Evolutionary conservation across 108 stramenopile species (phyloP), one percentile per base, ranked within the genome.

Genomic region (Pseudonitzschia delicatissima): DNA sequence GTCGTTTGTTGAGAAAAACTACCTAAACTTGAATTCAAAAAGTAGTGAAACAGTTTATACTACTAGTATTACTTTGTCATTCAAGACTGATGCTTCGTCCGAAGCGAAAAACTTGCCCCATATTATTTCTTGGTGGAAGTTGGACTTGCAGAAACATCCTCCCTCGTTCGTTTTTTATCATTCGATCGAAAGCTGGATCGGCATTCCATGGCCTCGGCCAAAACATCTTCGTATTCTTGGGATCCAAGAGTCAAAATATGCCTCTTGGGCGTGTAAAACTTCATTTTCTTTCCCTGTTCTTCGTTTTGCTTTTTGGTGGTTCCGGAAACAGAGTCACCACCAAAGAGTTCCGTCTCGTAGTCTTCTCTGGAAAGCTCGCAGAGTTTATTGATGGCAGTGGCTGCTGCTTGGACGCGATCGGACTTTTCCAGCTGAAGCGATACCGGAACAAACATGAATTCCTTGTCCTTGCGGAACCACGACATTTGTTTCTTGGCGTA

Each of bases 401-500:
- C 69, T 34, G 85, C 74, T 12, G 55, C 67, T 28, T 67, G 64
- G 2, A 61, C 73, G 20, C 92, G 76, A 37, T 65, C 72, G 9
- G 57, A 47, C 52, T 89, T 82, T 15, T 62, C 42, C 5, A 35
- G 25, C 4, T 69, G 47, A 50, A 90, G 63, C 6, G 71, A 27
- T 7, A 93, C 86, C 1, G 92, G 91, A 47, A 93, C 75, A 76
- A 96, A 92, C 28, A 82, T 67, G 68, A 94, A 91, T 17, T 88
- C 77, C 28, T 75, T 57, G 61, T 93, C 85, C 48, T 89, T 80
- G 57, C 92, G 88, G 72, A 91, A 96, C 97, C 97, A 98, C 66
- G 93, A 82, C 90, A 97, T 91, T 77, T 98, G 97, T 64, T 94
- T 86, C 66, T 89, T 90, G 40, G 96, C 92, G 73, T 98, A 98